phyloP scores from a whole-genome alignment of 2,329 filamentous ascomycete genomes.

The Periconia sp. region DNA sequence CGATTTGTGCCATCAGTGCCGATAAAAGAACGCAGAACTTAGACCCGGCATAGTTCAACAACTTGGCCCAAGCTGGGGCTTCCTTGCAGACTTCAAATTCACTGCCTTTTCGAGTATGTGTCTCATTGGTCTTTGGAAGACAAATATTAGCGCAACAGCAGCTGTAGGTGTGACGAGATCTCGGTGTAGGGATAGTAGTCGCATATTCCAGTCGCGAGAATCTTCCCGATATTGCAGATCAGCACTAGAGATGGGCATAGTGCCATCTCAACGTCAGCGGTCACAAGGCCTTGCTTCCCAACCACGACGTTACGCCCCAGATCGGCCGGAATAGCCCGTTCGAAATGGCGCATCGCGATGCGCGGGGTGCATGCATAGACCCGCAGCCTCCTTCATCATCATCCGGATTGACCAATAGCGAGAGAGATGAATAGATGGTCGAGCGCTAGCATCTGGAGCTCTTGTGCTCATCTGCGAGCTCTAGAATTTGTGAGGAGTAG shows the following conservation, averaged over 20 bases:
- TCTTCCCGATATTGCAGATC: constrained; percentile 1
- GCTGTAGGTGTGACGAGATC: too few species aligned
- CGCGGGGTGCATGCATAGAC: constrained; percentile 7
- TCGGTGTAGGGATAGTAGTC: too few species aligned
- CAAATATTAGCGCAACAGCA: too few species aligned
- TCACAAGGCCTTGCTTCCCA: constrained; percentile 3
- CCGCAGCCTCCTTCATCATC: constrained; percentile 6
- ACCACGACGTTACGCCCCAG: constrained; percentile 2
- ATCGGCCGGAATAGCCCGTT: constrained; percentile 1
- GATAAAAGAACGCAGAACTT: too few species aligned
- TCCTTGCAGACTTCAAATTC: too few species aligned
- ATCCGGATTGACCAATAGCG: neutral
- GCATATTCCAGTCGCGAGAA: neutral
- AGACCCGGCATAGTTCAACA: too few species aligned
- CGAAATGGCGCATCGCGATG: neutral
- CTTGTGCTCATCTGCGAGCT: neutral
- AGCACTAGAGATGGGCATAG: neutral
- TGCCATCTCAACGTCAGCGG: constrained; percentile 2
- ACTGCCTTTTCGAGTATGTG: too few species aligned
- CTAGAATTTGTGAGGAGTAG: too few species aligned
- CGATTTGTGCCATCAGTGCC: too few species aligned
- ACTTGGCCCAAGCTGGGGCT: too few species aligned
- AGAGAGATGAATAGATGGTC: neutral
- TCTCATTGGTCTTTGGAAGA: too few species aligned
- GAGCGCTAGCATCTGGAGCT: neutral